Evolutionary conservation across 179 eudicot species (phyloP).

Genomic region (Spinacia oleracea): DNA sequence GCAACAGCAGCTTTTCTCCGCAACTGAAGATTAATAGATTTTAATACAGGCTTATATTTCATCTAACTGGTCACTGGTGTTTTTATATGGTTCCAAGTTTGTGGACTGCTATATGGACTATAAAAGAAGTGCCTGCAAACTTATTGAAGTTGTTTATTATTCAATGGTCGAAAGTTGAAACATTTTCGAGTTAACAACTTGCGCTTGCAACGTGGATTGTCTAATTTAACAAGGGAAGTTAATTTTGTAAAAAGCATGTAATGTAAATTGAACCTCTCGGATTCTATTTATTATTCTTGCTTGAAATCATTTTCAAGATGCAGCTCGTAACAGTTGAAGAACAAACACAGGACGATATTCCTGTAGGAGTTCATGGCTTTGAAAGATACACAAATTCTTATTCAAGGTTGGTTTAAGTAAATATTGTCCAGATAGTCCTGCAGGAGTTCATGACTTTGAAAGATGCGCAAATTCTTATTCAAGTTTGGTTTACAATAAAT

Average conservation of each 20-base stretch:
- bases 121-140: constrained; percentile 19
- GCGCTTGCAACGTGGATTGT: constrained; percentile 14
- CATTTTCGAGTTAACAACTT: constrained; percentile 13
- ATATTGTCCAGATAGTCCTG: too few relatives aligned
- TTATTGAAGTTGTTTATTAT: constrained; percentile 14
- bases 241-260: constrained; percentile 10
- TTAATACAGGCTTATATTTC: constrained; percentile 15
- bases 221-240: constrained; percentile 7
- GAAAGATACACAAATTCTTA: too few relatives aligned
- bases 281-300: neutral
- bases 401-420: too few relatives aligned
- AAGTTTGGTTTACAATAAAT: too few relatives aligned
- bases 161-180: constrained; percentile 14
- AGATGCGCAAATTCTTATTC: too few relatives aligned
- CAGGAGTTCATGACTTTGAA: too few relatives aligned
- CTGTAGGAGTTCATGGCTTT: too few relatives aligned
- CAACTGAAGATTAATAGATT: constrained; percentile 35
- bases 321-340: neutral
- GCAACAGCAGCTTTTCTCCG: constrained; percentile 85
- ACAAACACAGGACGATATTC: neutral
- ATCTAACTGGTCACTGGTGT: constrained; percentile 24
- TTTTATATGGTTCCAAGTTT: constrained; percentile 10
- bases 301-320: neutral
- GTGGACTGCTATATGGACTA: constrained; percentile 19
- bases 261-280: constrained; percentile 18